A percentile compares a stretch with the other conserved stretches of the same genome.
Conservation (phyloP, 2,329 filamentous ascomycete genomes). For the Curvularia lunata region DNA sequence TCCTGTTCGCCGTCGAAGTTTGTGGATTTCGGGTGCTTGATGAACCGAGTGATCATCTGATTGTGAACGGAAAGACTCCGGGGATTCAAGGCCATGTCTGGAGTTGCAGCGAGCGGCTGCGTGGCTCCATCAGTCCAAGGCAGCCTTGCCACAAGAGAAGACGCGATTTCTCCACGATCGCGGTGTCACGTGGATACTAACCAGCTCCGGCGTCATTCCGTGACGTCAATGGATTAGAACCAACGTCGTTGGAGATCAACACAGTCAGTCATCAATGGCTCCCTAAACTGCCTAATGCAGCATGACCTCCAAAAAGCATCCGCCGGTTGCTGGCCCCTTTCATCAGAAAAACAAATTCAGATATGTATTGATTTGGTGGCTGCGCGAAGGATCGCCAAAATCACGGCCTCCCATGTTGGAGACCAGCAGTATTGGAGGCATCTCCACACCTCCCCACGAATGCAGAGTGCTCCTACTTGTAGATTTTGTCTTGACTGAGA, state of each 20-base stretch:
- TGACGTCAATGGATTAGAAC: constrained; percentile 4
- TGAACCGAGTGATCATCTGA: constrained; percentile 54
- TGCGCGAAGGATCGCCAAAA: background rate
- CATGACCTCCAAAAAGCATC: background rate
- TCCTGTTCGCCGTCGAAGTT: constrained; percentile 51
- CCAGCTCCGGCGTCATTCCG: background rate
- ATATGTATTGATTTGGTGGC: background rate
- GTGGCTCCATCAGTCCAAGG: constrained; percentile 8
- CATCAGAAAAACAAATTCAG: background rate
- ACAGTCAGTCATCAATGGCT: background rate
- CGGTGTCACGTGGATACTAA: constrained; percentile 26
- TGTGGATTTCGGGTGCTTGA: constrained; percentile 54
- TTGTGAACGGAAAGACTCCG: constrained; percentile 55
- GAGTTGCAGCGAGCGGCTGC: constrained; percentile 10
- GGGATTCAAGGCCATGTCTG: constrained; percentile 47
- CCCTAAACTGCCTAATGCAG: background rate
- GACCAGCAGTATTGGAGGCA: background rate
- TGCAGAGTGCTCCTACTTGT: background rate
- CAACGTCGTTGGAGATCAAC: background rate
- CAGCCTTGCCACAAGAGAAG: constrained; percentile 7
- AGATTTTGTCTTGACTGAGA: background rate
- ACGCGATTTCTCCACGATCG: constrained; percentile 21
- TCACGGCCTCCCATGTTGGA: background rate
- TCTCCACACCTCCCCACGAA: background rate
- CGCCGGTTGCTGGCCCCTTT: background rate